Conservation (phyloP, 192 early-diverging fungal genomes). For the Dispira simplex region DNA sequence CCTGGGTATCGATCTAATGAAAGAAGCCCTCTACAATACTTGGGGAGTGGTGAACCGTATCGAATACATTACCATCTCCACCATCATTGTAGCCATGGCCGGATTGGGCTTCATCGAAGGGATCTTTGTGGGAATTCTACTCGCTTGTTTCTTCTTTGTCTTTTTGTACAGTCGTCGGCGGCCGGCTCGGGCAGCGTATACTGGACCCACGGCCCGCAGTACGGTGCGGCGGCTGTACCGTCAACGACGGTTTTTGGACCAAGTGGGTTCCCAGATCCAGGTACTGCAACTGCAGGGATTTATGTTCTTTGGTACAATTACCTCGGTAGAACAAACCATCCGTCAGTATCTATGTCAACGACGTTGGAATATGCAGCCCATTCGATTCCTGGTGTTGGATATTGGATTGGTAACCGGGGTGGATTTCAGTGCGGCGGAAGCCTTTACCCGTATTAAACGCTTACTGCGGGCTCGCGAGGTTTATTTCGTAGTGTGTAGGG, state of each 20-base stretch:
- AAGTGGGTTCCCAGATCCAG: constrained; percentile 73
- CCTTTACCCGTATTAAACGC: constrained; percentile 72
- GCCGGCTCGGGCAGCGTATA: constrained; percentile 47
- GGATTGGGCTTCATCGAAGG: constrained; percentile 93
- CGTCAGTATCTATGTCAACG: constrained; percentile 42
- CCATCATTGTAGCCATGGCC: constrained; percentile 81
- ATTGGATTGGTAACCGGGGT: constrained; percentile 72
- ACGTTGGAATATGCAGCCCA: constrained; percentile 49
- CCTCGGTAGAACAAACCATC: constrained; percentile 59
- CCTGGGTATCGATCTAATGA: constrained; percentile 83
- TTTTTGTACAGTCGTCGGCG: constrained; percentile 48
- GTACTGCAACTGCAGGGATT: constrained; percentile 86
- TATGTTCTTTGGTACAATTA: constrained; percentile 94
- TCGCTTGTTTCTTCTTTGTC: constrained; percentile 94
- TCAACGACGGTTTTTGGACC: constrained; percentile 72
- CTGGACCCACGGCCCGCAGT: constrained; percentile 52
- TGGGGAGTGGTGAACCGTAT: constrained; percentile 65
- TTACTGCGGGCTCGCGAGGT: constrained; percentile 49
- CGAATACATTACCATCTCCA: constrained; percentile 80
- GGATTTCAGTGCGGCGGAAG: constrained; percentile 83
- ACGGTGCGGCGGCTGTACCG: constrained; percentile 80
- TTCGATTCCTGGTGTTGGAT: constrained; percentile 82
- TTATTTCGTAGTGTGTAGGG: constrained; percentile 70
- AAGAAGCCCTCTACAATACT: constrained; percentile 82
- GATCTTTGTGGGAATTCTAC: constrained; percentile 79